phyloP scores from a whole-genome alignment of 306 rosid species.

The Pterocarpus santalinus region DNA sequence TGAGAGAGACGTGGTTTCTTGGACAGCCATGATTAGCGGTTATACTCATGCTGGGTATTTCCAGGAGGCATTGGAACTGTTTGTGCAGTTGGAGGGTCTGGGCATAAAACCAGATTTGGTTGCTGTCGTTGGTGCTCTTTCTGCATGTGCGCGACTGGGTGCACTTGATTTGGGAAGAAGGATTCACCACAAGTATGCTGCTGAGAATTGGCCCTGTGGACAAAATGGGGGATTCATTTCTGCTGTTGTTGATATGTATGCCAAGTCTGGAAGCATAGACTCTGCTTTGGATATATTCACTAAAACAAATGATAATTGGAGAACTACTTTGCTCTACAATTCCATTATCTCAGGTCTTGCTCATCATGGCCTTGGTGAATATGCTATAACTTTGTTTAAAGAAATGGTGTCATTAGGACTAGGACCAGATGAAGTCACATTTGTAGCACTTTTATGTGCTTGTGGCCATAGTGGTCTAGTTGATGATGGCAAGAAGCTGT shows the following conservation, averaged over 20 bases:
- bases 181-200: conserved; percentile 55
- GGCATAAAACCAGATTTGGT: conserved; percentile 50
- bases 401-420: conserved; percentile 54
- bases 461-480: conserved; percentile 62
- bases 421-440: conserved; percentile 51
- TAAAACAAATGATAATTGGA: conserved; percentile 42
- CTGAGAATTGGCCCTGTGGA: conserved; percentile 36
- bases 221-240: conserved; percentile 33
- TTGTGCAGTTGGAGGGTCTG: conserved; percentile 51
- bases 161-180: conserved; percentile 57
- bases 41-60: conserved; percentile 49
- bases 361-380: conserved; percentile 58
- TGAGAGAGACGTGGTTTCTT: conserved; percentile 52
- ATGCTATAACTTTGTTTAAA: conserved; percentile 45
- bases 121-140: conserved; percentile 53
- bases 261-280: conserved; percentile 57
- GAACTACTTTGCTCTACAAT: conserved; percentile 52
- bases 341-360: conserved; percentile 63
- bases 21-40: conserved; percentile 60
- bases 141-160: conserved; percentile 57
- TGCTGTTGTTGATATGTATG: conserved; percentile 62
- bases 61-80: conserved; percentile 57
- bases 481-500: conserved; percentile 54
- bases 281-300: conserved; percentile 56
- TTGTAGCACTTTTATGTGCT: conserved; percentile 58